These are phyloP conservation scores for Eucalyptus curtisii DNA, from an alignment of 345 rosid species.

Conservation along the genomic window DNA sequence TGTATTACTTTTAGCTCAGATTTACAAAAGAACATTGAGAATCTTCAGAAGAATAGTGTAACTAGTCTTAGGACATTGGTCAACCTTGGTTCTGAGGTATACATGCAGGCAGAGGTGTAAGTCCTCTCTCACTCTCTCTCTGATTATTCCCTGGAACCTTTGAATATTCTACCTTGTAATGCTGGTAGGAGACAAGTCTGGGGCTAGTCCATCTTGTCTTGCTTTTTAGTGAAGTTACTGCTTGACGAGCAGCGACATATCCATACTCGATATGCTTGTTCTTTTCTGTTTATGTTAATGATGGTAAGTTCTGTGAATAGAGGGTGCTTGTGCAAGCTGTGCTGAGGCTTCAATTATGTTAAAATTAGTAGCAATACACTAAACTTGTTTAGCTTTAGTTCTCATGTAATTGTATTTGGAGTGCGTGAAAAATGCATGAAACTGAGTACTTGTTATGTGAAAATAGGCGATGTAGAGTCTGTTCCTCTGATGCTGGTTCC, in stretches of 20 bases:
- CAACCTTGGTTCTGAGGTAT: slow-evolving; percentile 93
- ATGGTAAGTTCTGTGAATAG: not conserved
- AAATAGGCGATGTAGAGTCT: not conserved
- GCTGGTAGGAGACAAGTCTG: not conserved
- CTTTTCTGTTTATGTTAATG: not conserved
- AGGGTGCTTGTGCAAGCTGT: not conserved
- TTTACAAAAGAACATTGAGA: slow-evolving; percentile 61
- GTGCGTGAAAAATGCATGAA: not conserved
- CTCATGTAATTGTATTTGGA: not conserved
- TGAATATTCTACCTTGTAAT: not conserved
- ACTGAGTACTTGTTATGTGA: not conserved
- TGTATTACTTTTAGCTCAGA: slow-evolving; percentile 44
- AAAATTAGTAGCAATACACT: not conserved
- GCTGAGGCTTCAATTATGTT: not conserved
- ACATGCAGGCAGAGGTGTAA: slow-evolving; percentile 93
- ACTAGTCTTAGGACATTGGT: slow-evolving; percentile 84
- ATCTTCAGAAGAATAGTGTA: slow-evolving; percentile 60
- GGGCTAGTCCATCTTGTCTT: not conserved
- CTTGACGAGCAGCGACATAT: not conserved
- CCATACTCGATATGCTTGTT: not conserved
- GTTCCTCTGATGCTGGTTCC: not conserved
- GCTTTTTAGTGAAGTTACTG: not conserved
- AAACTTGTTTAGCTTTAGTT: not conserved
- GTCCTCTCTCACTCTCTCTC: slow-evolving; percentile 6
- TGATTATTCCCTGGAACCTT: not conserved